Conservation (phyloP, 306 rosid genomes). For the peach (Prunus persica) region DNA sequence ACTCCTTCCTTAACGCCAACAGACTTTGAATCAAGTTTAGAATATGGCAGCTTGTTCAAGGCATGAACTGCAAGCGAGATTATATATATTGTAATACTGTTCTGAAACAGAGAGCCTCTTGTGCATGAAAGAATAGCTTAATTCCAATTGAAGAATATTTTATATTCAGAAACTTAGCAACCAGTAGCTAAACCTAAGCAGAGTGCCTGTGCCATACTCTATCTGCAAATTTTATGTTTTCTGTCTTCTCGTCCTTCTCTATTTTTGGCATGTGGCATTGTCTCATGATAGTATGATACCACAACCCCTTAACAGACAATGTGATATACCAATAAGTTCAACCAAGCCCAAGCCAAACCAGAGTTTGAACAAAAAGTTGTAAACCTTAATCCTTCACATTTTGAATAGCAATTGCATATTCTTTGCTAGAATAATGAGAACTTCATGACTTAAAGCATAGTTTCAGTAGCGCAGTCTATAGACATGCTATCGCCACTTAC, state of each 20-base stretch:
- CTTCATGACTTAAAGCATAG: background rate
- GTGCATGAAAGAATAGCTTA: background rate
- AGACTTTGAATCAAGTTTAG: constrained; percentile 98
- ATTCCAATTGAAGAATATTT: background rate
- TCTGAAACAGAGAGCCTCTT: background rate
- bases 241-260: background rate
- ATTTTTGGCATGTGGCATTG: background rate
- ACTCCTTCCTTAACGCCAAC: constrained; percentile 92
- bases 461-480: background rate
- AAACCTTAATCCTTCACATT: background rate
- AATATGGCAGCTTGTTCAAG: constrained; percentile 97
- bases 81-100: background rate
- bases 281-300: constrained; percentile 5
- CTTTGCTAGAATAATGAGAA: background rate
- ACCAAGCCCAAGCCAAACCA: background rate
- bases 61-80: constrained; percentile 75
- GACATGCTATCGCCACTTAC: background rate
- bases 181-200: background rate
- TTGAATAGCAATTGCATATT: background rate
- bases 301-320: background rate
- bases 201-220: background rate
- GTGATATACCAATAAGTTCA: background rate
- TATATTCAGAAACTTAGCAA: background rate
- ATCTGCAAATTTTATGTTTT: background rate
- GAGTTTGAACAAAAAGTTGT: background rate